Base-by-base conservation (phyloP, 495 filamentous ascomycete genomes). In the Aspergillus incahuasiensis region DNA sequence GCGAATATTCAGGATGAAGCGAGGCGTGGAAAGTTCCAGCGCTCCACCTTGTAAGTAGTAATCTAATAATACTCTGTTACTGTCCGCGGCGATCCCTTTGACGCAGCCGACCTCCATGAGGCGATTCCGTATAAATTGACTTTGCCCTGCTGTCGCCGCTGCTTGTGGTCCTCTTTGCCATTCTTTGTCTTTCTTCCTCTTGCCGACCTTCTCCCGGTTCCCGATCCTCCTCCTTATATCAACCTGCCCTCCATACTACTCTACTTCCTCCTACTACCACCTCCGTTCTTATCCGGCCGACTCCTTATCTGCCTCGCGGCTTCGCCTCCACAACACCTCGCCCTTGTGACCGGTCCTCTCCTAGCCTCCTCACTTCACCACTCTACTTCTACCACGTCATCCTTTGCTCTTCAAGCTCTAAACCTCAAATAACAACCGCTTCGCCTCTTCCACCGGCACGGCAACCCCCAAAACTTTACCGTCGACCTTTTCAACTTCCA, bases 291-390 rank as follows among this genome's bases (percentile, higher is more conserved):
- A 61, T 61, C 58, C 63, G 47, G 44, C 49, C 48, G 32, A 15
- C 21, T 46, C 48, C 34, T 50, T 50, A 50, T 50, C 48, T 50
- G 32, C 48, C 21, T 49, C 32, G 47, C 47, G 13, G 30, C 16
- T 22, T 28, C 46, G 32, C 30, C 46, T 32, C 45, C 16, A 13
- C 24, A 5, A 21, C n/a, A 18, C 13, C 25, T 50, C 46, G 30
- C 30, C 34, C 48, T 39, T 39, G 34, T 50, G 48, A 40, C 34
- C 48, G 48, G 16, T 38, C 47, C 40, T 58, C 39, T 52, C 47
- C 57, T 60, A 61, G 60, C 46, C 56, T 25, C 71, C 68, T 52
- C 75, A 66, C 61, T 72, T 22, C 25, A 51, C 64, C 41, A 70
- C 74, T 51, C 67, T 69, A 57, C 64, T 77, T 60, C 57, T 63